phyloP scores from a whole-genome alignment of 805 yeast species.

The Brettanomyces nanus region DNA sequence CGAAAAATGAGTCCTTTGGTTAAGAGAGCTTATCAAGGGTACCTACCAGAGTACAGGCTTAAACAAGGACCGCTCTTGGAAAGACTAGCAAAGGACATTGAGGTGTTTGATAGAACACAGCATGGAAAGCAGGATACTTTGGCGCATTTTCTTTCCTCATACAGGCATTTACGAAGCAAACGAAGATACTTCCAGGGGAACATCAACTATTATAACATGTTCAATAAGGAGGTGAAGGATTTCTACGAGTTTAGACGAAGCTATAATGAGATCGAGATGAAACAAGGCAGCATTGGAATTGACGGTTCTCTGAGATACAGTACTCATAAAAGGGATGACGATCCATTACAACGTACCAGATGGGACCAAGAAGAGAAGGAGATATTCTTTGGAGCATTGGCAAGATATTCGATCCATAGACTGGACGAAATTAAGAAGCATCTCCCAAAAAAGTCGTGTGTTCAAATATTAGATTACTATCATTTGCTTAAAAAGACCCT shows the following conservation, averaged over 20 bases:
- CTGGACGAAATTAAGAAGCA: conserved; percentile 31
- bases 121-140: background rate
- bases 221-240: conserved; percentile 6
- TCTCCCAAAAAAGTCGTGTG: conserved; percentile 33
- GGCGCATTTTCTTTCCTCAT: background rate
- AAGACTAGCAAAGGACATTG: background rate
- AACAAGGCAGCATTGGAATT: background rate
- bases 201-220: conserved; percentile 13
- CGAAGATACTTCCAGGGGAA: conserved; percentile 16
- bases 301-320: background rate
- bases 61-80: background rate
- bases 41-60: background rate
- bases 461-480: conserved; percentile 41
- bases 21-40: background rate
- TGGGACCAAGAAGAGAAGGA: conserved; percentile 48
- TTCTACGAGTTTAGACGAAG: conserved; percentile 2
- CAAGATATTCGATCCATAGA: conserved; percentile 41
- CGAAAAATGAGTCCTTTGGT: too few relatives aligned
- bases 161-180: conserved; percentile 5
- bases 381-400: conserved; percentile 39
- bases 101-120: background rate
- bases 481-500: conserved; percentile 27
- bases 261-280: background rate
- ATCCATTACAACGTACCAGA: background rate
- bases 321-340: background rate